Base-by-base conservation (phyloP, 2,329 filamentous ascomycete species). In the Lachnellula subtilissima region DNA sequence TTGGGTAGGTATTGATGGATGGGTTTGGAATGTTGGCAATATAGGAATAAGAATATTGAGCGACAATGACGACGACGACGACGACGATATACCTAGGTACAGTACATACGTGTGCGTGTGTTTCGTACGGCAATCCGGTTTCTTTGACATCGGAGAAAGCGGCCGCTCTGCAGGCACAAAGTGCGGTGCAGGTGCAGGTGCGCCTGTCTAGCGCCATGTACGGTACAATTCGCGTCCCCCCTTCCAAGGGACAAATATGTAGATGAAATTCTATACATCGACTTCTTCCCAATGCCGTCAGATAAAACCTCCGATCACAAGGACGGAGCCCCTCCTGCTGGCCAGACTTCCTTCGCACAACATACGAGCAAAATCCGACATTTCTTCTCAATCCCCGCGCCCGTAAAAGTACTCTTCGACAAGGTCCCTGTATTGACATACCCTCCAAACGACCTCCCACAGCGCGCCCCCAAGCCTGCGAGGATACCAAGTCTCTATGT, bases 321-420 rank as follows among this genome's bases (percentile, higher is more conserved):
- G 11, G 56, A 54, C 39, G 52, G 50, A 42, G 45, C 50, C 17
- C 23, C 56, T 25, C 37, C 32, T 48, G n/a, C 37, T 23, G 17
- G 55, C 14, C 54, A 55, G 50, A 53, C 51, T 43, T 56, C 65
- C 5, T 53, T 61, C 32, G 62, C 60, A 9, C 50, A 55, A 47
- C 56, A 60, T 43, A 59, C 60, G 22, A 58, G 48, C 12, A 58
- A 52, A 28, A 52, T 66, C 35, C 56, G 48, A 42, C 54, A 66
- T 42, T 58, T 69, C 48, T 70, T 70, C 59, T 64, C 64, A 8
- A 66, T 91, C 54, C 93, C 94, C 7, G 74, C 80, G 11, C 88
- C 90, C 17, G 78, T 97, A 64, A 91, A 90, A 72, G 81, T 80
- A 51, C 79, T 97, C 57, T 99, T 97, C 76, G 87, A 93, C 72